Conservation (phyloP, 148 eudicot genomes). For the Fallopia convolvulus region DNA sequence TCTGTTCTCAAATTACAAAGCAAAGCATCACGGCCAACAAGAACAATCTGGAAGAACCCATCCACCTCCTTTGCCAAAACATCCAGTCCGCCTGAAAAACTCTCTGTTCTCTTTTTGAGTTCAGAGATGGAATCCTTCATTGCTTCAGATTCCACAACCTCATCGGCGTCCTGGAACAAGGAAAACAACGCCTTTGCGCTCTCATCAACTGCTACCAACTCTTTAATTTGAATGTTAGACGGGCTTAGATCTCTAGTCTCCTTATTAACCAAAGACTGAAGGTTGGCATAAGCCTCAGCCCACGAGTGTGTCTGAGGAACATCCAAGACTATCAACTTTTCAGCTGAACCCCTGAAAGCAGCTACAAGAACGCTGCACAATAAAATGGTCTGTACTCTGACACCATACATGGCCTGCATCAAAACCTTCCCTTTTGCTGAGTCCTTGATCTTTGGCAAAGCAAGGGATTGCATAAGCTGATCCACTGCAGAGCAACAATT, state of each 20-base stretch:
- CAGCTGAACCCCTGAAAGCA: slow-evolving; percentile 52
- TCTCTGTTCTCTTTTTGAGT: slow-evolving; percentile 31
- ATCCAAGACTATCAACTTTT: slow-evolving; percentile 40
- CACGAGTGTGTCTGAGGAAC: slow-evolving; percentile 49
- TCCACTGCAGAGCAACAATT: slow-evolving; percentile 47
- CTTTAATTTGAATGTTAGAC: slow-evolving; percentile 31
- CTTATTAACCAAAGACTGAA: slow-evolving; percentile 43
- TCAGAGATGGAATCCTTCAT: slow-evolving; percentile 24
- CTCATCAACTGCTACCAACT: slow-evolving; percentile 48
- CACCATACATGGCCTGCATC: slow-evolving; percentile 87
- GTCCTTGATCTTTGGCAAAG: slow-evolving; percentile 73
- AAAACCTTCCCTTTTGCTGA: slow-evolving; percentile 76
- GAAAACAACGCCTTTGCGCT: slow-evolving; percentile 39
- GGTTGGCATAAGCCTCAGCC: slow-evolving; percentile 55
- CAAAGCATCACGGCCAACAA: slow-evolving; percentile 71
- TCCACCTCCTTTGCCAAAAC: slow-evolving; percentile 60
- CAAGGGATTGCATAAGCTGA: slow-evolving; percentile 42
- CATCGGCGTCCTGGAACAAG: slow-evolving; percentile 30
- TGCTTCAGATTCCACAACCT: slow-evolving; percentile 23
- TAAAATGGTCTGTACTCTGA: slow-evolving; percentile 57
- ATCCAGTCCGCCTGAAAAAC: slow-evolving; percentile 59
- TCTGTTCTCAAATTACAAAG: slow-evolving; percentile 57
- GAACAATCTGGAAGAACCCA: slow-evolving; percentile 60
- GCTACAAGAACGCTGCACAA: slow-evolving; percentile 58
- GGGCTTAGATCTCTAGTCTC: slow-evolving; percentile 32